Base-by-base conservation (phyloP, 192 early-diverging fungal genomes). In the Hyaloraphidium curvatum region DNA sequence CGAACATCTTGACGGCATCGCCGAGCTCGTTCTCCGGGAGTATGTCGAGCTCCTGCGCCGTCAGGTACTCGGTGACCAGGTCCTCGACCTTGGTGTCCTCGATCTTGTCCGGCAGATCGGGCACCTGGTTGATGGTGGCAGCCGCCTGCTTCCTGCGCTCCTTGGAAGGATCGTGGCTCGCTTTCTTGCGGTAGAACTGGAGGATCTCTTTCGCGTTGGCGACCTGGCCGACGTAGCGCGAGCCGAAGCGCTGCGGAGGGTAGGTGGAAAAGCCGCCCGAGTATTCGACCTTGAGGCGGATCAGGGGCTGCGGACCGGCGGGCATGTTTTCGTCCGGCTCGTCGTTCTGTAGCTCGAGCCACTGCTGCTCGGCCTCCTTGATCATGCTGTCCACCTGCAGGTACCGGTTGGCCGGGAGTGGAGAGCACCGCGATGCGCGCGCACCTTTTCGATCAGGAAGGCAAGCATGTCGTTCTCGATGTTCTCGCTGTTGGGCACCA, bases 141-240 rank as follows among this genome's bases (percentile, higher is more conserved):
- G 62, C 55, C 2, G 57, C 66, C 31, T 53, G 30, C 3, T 30
- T 37, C 7, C n/a, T 11, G 33, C 9, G n/a, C n/a, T 7, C n/a
- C 33, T 37, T n/a, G n/a, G 33, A 37, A 37, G n/a, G 9, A 37
- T 11, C 7, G 33, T 37, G 33, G 7, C 9, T n/a, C 7, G n/a
- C 33, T 37, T 37, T 37, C 50, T 71, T 80, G 25, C 88, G 70
- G 59, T 78, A 80, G 63, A 89, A 91, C 48, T 78, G 72, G 4
- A 94, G 63, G 53, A 94, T 79, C 30, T 94, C 89, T 51, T 79
- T 79, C 1, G 86, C 80, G 59, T 94, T 94, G 21, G 91, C 91
- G 2, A 94, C 85, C 17, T 68, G 58, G 23, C 84, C 76, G 1
- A 80, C 75, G 69, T 88, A 91, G 27, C 67, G 55, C 28, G 81